These are phyloP conservation scores for Malassezia equina DNA, from an alignment of 1,284 basidiomycete genomes.

Conservation along the genomic window DNA sequence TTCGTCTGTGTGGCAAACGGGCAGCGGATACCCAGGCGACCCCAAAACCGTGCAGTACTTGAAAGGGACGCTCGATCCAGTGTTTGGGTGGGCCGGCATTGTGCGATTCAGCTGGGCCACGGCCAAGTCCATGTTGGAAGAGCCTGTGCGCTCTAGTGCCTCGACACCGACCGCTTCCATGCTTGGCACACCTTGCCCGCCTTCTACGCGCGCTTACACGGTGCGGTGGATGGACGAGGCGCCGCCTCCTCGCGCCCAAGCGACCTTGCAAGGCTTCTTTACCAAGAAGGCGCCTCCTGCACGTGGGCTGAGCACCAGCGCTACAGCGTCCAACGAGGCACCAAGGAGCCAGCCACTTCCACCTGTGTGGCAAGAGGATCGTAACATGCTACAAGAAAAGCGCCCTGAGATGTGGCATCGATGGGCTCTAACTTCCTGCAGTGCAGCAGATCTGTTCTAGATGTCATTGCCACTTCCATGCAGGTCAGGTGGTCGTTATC, in stretches of 20 bases:
- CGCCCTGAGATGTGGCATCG: slow-evolving; percentile 2
- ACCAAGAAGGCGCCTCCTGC: neutral
- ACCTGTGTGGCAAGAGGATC: neutral
- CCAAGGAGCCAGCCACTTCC: neutral
- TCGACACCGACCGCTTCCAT: neutral
- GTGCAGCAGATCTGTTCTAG: slow-evolving; percentile 5
- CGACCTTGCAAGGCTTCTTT: slow-evolving; percentile 11
- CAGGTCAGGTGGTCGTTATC: neutral
- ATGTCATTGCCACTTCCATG: neutral
- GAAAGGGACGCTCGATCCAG: slow-evolving; percentile 64
- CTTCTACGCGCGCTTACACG: slow-evolving; percentile 1
- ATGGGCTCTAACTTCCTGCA: neutral
- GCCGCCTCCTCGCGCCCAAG: neutral
- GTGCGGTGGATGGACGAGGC: slow-evolving; percentile 15
- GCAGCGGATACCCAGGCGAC: slow-evolving; percentile 53
- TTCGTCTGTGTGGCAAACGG: slow-evolving; percentile 11
- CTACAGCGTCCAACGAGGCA: neutral
- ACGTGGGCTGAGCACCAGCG: slow-evolving; percentile 5
- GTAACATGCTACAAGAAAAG: slow-evolving; percentile 7
- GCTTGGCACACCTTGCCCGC: slow-evolving; percentile 3
- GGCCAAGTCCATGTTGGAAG: slow-evolving; percentile 74
- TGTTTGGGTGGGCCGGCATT: slow-evolving; percentile 83
- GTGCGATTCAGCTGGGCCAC: slow-evolving; percentile 95
- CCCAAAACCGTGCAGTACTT: slow-evolving; percentile 86
- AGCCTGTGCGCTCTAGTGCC: slow-evolving; percentile 38